These are phyloP conservation scores for Melaleuca quinquenervia DNA, from an alignment of 345 rosid genomes.

Conservation along the genomic window DNA sequence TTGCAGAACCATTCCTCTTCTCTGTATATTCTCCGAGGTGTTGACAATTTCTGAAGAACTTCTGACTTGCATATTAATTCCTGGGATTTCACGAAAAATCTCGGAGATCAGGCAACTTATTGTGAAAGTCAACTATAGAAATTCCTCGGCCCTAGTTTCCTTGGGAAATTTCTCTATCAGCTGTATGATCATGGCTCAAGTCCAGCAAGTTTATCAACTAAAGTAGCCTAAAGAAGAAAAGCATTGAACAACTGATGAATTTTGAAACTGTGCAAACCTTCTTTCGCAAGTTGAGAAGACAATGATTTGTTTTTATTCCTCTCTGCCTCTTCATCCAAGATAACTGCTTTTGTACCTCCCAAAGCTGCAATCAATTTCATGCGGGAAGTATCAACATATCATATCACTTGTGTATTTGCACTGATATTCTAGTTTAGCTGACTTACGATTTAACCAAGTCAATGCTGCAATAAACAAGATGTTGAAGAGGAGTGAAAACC, in stretches of 20 bases:
- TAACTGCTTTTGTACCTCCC: not conserved
- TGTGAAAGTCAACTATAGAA: no score
- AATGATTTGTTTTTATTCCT: constrained; percentile 1
- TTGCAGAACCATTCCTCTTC: constrained; percentile 56
- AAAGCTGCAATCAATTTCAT: not conserved
- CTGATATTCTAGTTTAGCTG: not conserved
- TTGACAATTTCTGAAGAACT: not conserved
- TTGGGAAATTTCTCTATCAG: no score
- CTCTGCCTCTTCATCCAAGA: not conserved
- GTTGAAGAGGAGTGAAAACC: no score
- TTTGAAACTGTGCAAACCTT: constrained; percentile 21
- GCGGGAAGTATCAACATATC: not conserved
- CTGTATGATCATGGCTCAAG: no score
- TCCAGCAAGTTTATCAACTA: no score
- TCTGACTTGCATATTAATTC: not conserved
- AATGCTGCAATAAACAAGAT: no score
- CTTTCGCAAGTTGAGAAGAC: not conserved
- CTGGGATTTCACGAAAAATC: no score
- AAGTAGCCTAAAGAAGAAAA: not conserved
- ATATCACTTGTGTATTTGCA: not conserved
- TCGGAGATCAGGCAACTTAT: no score
- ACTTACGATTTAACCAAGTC: no score
- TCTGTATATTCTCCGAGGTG: not conserved
- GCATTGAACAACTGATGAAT: not conserved
- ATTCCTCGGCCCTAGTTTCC: no score